These are phyloP conservation scores for Obelidium mucronatum DNA, from an alignment of 192 early-diverging fungal genomes.

Conservation along the genomic window DNA sequence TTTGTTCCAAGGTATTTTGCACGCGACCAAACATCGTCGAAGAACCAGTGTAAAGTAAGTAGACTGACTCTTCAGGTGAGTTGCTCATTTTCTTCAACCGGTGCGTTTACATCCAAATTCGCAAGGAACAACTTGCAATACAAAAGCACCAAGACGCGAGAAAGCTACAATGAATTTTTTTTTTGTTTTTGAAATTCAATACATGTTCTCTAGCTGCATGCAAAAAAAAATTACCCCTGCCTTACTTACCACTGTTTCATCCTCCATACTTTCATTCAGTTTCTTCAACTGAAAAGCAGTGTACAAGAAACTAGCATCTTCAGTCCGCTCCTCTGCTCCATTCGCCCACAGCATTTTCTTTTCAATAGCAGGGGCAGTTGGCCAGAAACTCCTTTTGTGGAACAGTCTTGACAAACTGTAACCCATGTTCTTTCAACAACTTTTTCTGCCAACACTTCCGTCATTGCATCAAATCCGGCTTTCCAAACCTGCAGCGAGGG, in stretches of 20 bases:
- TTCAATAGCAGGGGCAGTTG: constrained; percentile 16
- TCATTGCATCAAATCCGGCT: constrained; percentile 41
- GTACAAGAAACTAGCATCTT: constrained; percentile 16
- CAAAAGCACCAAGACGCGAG: constrained; percentile 30
- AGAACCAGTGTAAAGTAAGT: constrained; percentile 18
- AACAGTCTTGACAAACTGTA: constrained; percentile 28
- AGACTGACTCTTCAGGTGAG: constrained; percentile 9
- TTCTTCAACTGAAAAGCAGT: constrained; percentile 44
- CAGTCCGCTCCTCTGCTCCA: constrained; percentile 5
- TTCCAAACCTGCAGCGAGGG: constrained; percentile 62
- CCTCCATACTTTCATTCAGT: constrained; percentile 40
- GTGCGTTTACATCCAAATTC: constrained; percentile 4
- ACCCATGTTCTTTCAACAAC: constrained; percentile 31
- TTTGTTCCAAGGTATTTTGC: constrained; percentile 20
- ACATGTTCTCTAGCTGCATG: too few relatives aligned
- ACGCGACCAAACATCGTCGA: constrained; percentile 27
- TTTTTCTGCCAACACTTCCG: constrained; percentile 26
- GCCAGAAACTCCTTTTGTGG: constrained; percentile 27
- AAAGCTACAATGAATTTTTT: neutral
- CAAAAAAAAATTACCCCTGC: too few relatives aligned
- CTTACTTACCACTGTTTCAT: constrained; percentile 36
- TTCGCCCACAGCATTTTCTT: constrained; percentile 19
- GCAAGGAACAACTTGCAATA: constrained; percentile 40
- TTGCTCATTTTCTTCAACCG: constrained; percentile 14
- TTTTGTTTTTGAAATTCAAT: too few relatives aligned